These are phyloP conservation scores for Stylonectria norvegica DNA, from an alignment of 2,329 filamentous ascomycete species.

Conservation along the genomic window DNA sequence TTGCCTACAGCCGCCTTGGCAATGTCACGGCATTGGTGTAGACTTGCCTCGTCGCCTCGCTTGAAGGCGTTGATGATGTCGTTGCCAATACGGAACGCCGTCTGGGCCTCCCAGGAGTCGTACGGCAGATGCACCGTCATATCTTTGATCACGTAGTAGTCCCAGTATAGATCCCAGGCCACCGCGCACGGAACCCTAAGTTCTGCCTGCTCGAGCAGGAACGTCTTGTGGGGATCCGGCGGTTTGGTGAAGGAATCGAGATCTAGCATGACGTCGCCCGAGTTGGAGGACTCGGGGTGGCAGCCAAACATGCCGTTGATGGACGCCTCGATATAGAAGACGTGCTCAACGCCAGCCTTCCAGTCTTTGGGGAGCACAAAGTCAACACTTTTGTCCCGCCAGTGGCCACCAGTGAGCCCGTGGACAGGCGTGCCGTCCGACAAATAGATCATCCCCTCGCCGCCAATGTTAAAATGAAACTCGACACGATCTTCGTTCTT, in stretches of 20 bases:
- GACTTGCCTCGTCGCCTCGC: background rate
- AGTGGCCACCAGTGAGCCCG: constrained; percentile 56
- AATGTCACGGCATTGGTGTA: background rate
- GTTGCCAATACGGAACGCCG: background rate
- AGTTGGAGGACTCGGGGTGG: constrained; percentile 11
- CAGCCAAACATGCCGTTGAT: constrained; percentile 68
- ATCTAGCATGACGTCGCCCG: background rate
- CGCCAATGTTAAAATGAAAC: constrained; percentile 62
- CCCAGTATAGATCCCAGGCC: background rate
- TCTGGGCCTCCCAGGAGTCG: background rate
- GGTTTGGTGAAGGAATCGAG: background rate
- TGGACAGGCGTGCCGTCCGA: constrained; percentile 60
- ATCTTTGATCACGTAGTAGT: background rate
- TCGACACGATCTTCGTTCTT: constrained; percentile 59
- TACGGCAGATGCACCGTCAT: background rate
- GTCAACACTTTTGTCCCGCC: constrained; percentile 53
- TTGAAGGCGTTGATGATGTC: background rate
- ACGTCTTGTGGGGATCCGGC: background rate
- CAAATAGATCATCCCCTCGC: constrained; percentile 60
- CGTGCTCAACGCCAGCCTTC: constrained; percentile 45
- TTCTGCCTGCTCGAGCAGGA: background rate
- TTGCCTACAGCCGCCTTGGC: background rate
- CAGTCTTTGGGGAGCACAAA: constrained; percentile 64
- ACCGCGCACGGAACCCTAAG: background rate
- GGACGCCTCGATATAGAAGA: constrained; percentile 67